phyloP scores from a whole-genome alignment of 352 stramenopile species.

The Peronosclerospora sorghi region DNA sequence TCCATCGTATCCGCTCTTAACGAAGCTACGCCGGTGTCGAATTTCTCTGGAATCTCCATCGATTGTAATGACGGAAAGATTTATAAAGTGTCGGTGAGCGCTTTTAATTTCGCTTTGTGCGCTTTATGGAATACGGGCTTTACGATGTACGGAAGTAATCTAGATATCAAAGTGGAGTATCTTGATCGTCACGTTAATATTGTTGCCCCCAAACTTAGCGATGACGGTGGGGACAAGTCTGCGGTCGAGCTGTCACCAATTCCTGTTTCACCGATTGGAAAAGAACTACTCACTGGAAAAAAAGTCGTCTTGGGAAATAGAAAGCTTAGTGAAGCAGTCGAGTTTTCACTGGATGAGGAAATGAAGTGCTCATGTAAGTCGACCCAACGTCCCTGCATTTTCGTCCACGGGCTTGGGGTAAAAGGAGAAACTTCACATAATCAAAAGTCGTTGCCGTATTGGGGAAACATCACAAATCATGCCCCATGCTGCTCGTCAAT shows the following conservation, averaged over 20 bases:
- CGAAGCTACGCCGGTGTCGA: neutral
- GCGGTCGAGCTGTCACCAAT: neutral
- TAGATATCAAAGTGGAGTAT: conserved; percentile 11
- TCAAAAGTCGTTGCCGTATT: conserved; percentile 1
- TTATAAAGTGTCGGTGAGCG: conserved; percentile 5
- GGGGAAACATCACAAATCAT: conserved; percentile 9
- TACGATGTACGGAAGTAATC: conserved; percentile 4
- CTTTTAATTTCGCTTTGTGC: conserved; percentile 8
- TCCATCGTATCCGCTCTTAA: conserved; percentile 3
- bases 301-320: neutral
- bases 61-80: neutral
- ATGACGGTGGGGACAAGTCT: neutral
- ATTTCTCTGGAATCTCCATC: neutral
- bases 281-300: conserved; percentile 8
- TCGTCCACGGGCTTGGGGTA: conserved; percentile 27
- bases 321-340: neutral
- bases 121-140: conserved; percentile 1
- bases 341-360: neutral
- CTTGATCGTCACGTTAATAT: neutral
- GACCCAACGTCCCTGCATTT: conserved; percentile 8
- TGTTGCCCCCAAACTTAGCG: neutral
- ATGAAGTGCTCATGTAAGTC: conserved; percentile 7
- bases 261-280: conserved; percentile 6
- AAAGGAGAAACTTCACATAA: conserved; percentile 2
- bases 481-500: conserved; percentile 10